phyloP scores from a whole-genome alignment of 164 flowering plant genomes.

The Aristolochia contorta region DNA sequence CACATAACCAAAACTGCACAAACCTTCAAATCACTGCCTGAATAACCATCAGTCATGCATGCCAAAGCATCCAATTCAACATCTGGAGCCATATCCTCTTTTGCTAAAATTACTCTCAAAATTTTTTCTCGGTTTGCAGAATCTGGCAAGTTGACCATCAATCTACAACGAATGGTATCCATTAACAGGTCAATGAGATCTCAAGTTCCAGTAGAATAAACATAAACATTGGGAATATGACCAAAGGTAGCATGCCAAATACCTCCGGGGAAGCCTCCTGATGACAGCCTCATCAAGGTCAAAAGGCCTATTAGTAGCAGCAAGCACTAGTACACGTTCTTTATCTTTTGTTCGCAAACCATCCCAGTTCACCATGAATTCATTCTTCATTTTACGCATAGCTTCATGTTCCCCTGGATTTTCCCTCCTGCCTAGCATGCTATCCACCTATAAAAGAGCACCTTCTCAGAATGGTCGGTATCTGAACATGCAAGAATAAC shows the following conservation, averaged over 20 bases:
- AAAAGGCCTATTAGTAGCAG: conserved; percentile 96
- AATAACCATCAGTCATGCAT: conserved; percentile 88
- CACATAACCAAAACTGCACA: neutral
- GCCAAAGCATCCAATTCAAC: conserved; percentile 75
- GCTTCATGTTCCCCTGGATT: conserved; percentile 36
- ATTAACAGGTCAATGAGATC: conserved; percentile 5
- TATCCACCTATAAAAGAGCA: conserved; percentile 36
- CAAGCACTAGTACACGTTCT: conserved; percentile 90
- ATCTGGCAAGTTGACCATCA: conserved; percentile 96
- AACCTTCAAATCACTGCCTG: conserved; percentile 98
- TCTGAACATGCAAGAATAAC: neutral
- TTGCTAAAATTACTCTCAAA: conserved; percentile 63
- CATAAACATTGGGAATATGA: too few species aligned
- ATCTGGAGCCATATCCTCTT: conserved; percentile 72
- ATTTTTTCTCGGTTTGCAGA: conserved; percentile 77
- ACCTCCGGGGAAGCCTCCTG: conserved; percentile 93
- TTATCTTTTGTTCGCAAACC: conserved; percentile 81
- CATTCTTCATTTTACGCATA: conserved; percentile 38
- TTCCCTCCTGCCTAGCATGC: conserved; percentile 33
- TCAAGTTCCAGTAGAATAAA: neutral
- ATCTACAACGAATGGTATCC: conserved; percentile 30
- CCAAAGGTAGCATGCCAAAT: neutral
- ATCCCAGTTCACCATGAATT: conserved; percentile 44
- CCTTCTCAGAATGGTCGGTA: neutral
- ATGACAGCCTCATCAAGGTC: conserved; percentile 93